Base-by-base conservation (phyloP, 257 asterid species). In the Asclepias syriaca region DNA sequence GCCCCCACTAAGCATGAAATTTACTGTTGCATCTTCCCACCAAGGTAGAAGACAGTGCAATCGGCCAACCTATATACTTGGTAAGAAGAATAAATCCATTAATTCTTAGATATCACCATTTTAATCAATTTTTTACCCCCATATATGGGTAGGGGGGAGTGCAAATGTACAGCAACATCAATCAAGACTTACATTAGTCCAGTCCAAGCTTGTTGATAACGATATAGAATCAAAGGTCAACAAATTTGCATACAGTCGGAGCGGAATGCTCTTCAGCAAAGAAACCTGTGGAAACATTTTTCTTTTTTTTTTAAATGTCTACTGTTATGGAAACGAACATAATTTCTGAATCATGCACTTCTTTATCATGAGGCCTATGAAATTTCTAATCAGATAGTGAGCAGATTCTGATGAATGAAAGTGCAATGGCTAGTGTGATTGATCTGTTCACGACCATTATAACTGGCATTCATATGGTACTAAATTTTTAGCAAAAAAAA, bases 11-110 rank as follows among this genome's bases (percentile, higher is more conserved):
- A 86, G 84, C 92, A 90, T 90, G 60, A 82, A 90, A 66, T 83
- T 77, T 12, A 88, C 95, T 0, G 88, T 90, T 43, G 93, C 86
- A 71, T 86, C 95, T 78, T 90, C 91, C 96, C 96, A 90, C 96
- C 96, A 90, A 6, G 96, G 95, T 78, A 88, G 73, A 71, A 86
- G 86, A 77, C 96, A 90, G 79, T 90, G 96, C 39, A 90, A 88
- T 24, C 96, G 90, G 6, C 89, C 92, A 66, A 90, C 91, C 96
- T 89, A 34, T 34, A 34, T 34, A 78, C 69, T 69, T 57, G 45
- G 61, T 43, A 75, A 74, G 29, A 77, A 73, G 72, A 69, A 71
- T 34, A 34, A 43, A 43, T 46, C 66, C 55, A 16, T 60, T 55
- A 61, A 21, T 68, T 24, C 27, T 24, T 68, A 68, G 43, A 68